Evolutionary conservation across 192 early-diverging fungal genomes (phyloP), one percentile per base, ranked within the genome.

Genomic region (Coemansia furcata): DNA sequence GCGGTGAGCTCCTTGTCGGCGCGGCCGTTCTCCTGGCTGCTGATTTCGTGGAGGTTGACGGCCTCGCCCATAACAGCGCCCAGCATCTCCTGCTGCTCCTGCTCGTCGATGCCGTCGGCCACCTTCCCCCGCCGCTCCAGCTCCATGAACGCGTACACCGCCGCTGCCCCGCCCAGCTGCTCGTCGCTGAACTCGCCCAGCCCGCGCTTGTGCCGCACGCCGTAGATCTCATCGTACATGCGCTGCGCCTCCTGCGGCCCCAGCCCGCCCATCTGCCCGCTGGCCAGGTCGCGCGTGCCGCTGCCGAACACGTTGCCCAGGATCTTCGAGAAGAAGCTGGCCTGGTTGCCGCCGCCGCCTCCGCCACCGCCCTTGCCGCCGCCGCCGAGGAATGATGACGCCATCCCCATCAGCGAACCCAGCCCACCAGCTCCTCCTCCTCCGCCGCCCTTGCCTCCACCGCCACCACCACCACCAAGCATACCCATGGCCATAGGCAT

Each of bases 91-190:
- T 82, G 71, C 29, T 71, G 73, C 30, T 68, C 67, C 49, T 76
- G 61, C 60, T 82, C 71, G 15, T 65, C 32, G n/a, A 38, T 58
- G 23, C 26, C 36, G 15, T 52, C 54, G 6, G 54, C 44, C 4
- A n/a, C 21, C 35, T 57, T 39, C 5, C 65, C 64, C 6, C 52
- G n/a, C 10, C 57, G 36, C 65, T 76, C 64, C 55, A 72, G 68
- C n/a, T 69, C 44, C 26, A 26, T 38, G 19, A 82, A 67, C 0
- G 79, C 74, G 46, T 73, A 60, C 6, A 82, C 68, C 0, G 79
- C 79, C 2, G 79, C 79, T 6, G 79, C 79, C 0, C 71, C 79
- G 15, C 79, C 79, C 40, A 82, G 68, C 66, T 82, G 79, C 71
- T 82, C 71, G 11, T 70, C 71, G 10, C 6, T 55, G 57, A 59